Evolutionary conservation across 2,329 filamentous ascomycete species (phyloP).

Genomic region (Hypoxylon sp.): DNA sequence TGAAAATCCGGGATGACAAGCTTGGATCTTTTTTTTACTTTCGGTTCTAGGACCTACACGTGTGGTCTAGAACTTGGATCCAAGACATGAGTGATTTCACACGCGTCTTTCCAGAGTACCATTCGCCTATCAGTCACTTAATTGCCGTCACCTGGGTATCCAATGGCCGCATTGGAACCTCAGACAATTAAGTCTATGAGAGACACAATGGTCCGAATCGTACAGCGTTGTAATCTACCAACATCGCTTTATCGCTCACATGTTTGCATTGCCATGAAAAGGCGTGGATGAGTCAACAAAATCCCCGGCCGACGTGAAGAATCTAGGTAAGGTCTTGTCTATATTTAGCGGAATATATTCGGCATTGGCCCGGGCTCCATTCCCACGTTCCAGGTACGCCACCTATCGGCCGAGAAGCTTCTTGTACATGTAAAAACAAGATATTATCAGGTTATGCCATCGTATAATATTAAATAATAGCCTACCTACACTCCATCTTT

Average conservation of each 20-base stretch:
- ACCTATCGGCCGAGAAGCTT: background rate
- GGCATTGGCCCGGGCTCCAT: slow-evolving; percentile 16
- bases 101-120: background rate
- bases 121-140: background rate
- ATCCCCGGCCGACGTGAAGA: background rate
- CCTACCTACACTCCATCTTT: background rate
- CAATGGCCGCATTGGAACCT: background rate
- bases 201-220: background rate
- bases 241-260: slow-evolving; percentile 1
- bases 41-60: slow-evolving; percentile 4
- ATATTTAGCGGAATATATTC: slow-evolving; percentile 18
- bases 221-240: no score
- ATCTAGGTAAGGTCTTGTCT: no score
- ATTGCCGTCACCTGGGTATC: slow-evolving; percentile 7
- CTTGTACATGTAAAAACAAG: background rate
- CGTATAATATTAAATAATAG: background rate
- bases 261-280: background rate
- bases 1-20: slow-evolving; percentile 12
- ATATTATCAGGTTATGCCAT: background rate
- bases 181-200: background rate
- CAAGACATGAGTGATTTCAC: slow-evolving; percentile 38
- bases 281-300: slow-evolving; percentile 5
- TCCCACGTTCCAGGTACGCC: background rate
- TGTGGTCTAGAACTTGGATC: slow-evolving; percentile 27
- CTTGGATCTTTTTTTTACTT: background rate